Conservation (phyloP, 768 basidiomycete genomes). For the Kwoniella shandongensis region DNA sequence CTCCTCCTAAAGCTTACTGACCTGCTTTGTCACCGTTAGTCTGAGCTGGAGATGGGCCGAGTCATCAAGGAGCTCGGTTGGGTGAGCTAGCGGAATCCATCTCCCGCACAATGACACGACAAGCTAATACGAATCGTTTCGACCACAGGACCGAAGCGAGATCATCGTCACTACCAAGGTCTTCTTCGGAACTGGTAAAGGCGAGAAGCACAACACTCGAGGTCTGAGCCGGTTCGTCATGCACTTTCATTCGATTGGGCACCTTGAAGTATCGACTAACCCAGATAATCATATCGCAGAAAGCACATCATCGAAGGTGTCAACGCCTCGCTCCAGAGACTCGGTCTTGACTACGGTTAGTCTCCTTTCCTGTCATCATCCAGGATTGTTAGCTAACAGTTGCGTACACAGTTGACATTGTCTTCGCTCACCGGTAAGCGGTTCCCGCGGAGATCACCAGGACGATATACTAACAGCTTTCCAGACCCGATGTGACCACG, state of each 20-base stretch:
- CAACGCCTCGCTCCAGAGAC: constrained; percentile 65
- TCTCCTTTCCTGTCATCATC: neutral
- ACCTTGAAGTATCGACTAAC: neutral
- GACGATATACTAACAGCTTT: neutral
- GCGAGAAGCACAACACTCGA: constrained; percentile 57
- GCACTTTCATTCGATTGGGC: neutral
- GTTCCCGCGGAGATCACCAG: neutral
- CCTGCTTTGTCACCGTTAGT: constrained; percentile 48
- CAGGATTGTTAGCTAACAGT: constrained; percentile 1
- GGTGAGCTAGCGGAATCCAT: constrained; percentile 56
- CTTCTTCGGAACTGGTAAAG: constrained; percentile 67
- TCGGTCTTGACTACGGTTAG: constrained; percentile 69
- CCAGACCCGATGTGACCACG: constrained; percentile 42
- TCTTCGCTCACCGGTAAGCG: constrained; percentile 65
- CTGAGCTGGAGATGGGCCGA: constrained; percentile 77
- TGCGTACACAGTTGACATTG: constrained; percentile 40
- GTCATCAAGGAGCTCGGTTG: constrained; percentile 72
- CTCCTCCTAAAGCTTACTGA: neutral
- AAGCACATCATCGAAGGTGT: constrained; percentile 71
- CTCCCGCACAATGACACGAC: too few relatives aligned
- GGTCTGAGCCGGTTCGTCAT: constrained; percentile 46
- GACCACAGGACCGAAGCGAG: constrained; percentile 57
- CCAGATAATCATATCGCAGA: constrained; percentile 13
- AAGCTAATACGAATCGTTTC: neutral
- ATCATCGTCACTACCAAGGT: constrained; percentile 77